These are phyloP conservation scores for Flaveria robusta DNA, from an alignment of 129 eudicot species.

Conservation along the genomic window DNA sequence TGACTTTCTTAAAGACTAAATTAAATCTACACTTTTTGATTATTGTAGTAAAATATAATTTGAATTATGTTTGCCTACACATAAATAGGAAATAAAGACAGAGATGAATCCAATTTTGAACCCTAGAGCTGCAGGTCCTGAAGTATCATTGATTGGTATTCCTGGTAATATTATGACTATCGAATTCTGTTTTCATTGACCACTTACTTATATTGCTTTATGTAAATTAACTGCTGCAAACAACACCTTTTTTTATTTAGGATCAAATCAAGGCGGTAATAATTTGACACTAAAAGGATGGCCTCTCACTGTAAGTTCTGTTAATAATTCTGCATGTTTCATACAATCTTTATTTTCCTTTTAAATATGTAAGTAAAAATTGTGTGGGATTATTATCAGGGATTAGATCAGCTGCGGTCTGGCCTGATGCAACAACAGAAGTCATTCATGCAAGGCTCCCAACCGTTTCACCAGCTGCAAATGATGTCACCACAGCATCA, in stretches of 20 bases:
- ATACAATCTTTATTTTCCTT: neutral
- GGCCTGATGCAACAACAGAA: conserved; percentile 95
- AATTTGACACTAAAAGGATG: conserved; percentile 96
- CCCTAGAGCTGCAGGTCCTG: conserved; percentile 80
- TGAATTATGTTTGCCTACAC: conserved; percentile 1
- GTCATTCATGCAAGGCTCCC: conserved; percentile 89
- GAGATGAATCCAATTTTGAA: conserved; percentile 86
- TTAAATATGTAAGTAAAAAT: neutral
- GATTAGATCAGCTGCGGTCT: conserved; percentile 75
- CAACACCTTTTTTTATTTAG: conserved; percentile 41
- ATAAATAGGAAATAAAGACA: conserved; percentile 78
- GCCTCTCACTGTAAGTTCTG: conserved; percentile 88
- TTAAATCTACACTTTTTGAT: neutral
- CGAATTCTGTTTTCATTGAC: neutral
- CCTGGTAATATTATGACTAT: conserved; percentile 57
- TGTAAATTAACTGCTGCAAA: conserved; percentile 15
- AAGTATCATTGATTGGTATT: conserved; percentile 88
- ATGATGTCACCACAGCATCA: conserved; percentile 97
- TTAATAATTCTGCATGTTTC: conserved; percentile 1
- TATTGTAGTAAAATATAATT: neutral
- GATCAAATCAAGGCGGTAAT: conserved; percentile 93
- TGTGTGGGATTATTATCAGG: conserved; percentile 43
- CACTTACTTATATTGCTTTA: neutral
- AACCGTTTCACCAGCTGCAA: conserved; percentile 84
- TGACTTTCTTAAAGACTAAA: neutral